phyloP scores from a whole-genome alignment of 1,284 basidiomycete genomes.

The Microbotryomycetes sp. region DNA sequence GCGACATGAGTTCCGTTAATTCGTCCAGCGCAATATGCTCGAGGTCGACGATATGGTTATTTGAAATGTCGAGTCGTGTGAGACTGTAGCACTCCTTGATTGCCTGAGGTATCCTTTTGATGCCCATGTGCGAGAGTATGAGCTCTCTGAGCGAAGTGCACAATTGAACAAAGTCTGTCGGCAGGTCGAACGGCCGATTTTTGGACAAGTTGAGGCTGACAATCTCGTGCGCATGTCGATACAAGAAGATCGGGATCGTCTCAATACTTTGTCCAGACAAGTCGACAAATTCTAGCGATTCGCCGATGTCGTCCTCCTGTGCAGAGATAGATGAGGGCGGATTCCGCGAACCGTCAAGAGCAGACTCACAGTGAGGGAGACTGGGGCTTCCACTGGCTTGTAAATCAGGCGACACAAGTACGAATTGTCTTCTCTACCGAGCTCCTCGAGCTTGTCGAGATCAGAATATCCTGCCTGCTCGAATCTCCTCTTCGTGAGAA shows the following conservation, averaged over 20 bases:
- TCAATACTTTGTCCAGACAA: conserved; percentile 74
- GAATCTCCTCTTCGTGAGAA: conserved; percentile 74
- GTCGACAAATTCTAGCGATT: conserved; percentile 75
- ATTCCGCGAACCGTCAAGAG: not conserved
- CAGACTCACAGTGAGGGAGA: conserved; percentile 9
- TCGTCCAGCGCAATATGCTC: conserved; percentile 76
- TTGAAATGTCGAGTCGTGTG: conserved; percentile 80
- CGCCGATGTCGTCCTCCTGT: conserved; percentile 64
- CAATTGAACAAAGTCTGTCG: conserved; percentile 90
- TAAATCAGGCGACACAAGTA: conserved; percentile 81
- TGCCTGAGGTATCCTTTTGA: conserved; percentile 85
- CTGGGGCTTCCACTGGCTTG: conserved; percentile 39
- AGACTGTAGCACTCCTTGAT: conserved; percentile 69
- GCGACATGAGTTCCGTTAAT: conserved; percentile 61
- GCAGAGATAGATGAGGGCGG: conserved; percentile 48
- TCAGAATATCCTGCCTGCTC: conserved; percentile 84
- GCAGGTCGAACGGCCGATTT: conserved; percentile 94
- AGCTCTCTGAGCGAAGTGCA: conserved; percentile 79
- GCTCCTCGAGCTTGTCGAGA: conserved; percentile 68
- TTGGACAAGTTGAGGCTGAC: conserved; percentile 81
- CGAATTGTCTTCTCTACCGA: conserved; percentile 73
- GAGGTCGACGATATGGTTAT: conserved; percentile 85
- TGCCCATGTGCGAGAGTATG: conserved; percentile 82
- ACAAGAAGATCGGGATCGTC: conserved; percentile 82
- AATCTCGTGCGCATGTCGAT: conserved; percentile 79